Evolutionary conservation across 768 basidiomycete species (phyloP), one percentile per base, ranked within the genome.

Genomic region (Hysterangium stoloniferum): DNA sequence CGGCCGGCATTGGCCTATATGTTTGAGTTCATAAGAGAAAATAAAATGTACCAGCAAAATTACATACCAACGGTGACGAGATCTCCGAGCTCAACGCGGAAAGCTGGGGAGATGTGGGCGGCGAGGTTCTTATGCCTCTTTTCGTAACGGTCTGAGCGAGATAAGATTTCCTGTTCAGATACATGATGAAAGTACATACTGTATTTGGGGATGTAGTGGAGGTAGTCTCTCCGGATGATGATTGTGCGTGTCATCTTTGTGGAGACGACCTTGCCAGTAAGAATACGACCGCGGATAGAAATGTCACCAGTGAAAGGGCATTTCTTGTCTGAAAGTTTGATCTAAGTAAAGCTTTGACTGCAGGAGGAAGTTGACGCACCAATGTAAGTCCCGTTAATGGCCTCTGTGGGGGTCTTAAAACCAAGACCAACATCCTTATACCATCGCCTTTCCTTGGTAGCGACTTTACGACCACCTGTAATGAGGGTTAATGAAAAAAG

Each of bases 191-290:
- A 35, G 17, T 9, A 79, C 88, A 65, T 67, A 92, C 89, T 87
- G 80, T 98, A 99, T 78, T 99, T 99, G 59, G 94, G 91, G 68
- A 99, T 80, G 74, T 93, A 98, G 74, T 93, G 90, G 42, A 93
- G 80, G 71, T 91, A 91, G 71, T 92, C 87, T 58, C 87, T 77
- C 57, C 96, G 93, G 73, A 99, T 92, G 72, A 98, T 81, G 66
- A 97, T 79, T 53, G 96, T 98, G 66, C 95, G 62, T 67, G 86
- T 95, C 96, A 99, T 98, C 79, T 99, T 99, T 41, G 94, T 96
- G 47, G 95, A 98, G 55, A 97, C 76, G 56, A 99, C 95, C 69
- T 90, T 90, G 68, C 96, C 96, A 44, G 93, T 95, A 56, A 99
- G 75, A 72, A 99, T 99, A 62, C 96, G 94, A 50, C 96, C 96